These are phyloP conservation scores for cucumber (Cucumis sativus) DNA, from an alignment of 306 rosid genomes.

Conservation along the genomic window DNA sequence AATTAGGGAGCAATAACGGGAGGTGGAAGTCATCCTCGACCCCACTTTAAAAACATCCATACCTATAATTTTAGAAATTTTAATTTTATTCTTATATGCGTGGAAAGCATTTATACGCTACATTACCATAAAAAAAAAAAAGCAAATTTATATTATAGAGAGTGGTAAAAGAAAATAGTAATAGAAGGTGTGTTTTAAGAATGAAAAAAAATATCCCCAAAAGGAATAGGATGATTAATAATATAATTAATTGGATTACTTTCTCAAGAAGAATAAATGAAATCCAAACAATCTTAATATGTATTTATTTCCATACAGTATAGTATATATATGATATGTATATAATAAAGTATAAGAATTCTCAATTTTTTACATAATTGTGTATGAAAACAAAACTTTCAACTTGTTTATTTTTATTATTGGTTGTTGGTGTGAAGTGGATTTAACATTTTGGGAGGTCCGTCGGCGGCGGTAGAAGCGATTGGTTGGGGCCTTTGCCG, in stretches of 20 bases:
- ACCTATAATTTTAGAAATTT: no score
- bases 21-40: no score
- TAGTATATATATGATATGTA: not conserved
- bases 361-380: not conserved
- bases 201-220: no score
- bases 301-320: not conserved
- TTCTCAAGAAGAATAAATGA: not conserved
- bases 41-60: no score
- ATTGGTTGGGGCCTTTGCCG: constrained; percentile 62
- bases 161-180: no score
- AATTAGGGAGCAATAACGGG: no score
- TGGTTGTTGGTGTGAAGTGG: not conserved
- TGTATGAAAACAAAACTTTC: not conserved
- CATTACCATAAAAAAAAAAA: no score
- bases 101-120: no score
- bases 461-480: constrained; percentile 64
- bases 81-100: no score
- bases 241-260: not conserved
- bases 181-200: no score
- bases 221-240: not conserved
- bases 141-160: no score
- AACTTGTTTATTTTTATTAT: not conserved
- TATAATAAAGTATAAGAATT: not conserved
- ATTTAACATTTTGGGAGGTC: constrained; percentile 83
- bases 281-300: not conserved